Evolutionary conservation across 176 grass and related monocot genomes (phyloP).

Genomic region (Oryza brachyantha): DNA sequence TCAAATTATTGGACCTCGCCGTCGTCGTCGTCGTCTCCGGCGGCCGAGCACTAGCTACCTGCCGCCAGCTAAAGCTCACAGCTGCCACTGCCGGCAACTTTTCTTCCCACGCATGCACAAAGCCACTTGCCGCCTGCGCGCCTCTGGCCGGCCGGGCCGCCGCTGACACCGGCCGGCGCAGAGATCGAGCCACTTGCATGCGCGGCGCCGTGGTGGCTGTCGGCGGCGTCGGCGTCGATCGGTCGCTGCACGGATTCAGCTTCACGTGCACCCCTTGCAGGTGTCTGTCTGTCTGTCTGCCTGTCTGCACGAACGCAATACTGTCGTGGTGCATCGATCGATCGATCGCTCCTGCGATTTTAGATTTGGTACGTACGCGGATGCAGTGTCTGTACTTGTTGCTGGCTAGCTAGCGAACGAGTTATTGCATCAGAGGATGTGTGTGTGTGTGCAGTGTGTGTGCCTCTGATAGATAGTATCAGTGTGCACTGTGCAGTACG

Average conservation of each 20-base stretch:
- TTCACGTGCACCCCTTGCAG: conserved; percentile 50
- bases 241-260: conserved; percentile 33
- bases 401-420: background rate
- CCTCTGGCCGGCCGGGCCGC: background rate
- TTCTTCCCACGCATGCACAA: background rate
- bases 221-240: background rate
- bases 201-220: background rate
- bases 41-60: background rate
- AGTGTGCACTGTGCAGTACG: too few species aligned
- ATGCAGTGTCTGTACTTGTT: conserved; percentile 6
- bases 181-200: conserved; percentile 25
- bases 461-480: background rate
- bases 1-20: background rate
- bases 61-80: too few species aligned
- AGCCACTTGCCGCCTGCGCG: background rate
- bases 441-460: too few species aligned
- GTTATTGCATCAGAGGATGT: background rate
- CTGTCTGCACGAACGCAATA: background rate
- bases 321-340: too few species aligned
- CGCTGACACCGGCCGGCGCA: conserved; percentile 22
- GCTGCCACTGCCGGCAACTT: background rate
- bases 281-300: background rate
- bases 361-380: background rate
- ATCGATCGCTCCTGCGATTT: background rate
- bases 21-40: background rate